A percentile compares a stretch with the other conserved stretches of the same genome.
Conservation (phyloP, 371 early-diverging fungal species). For the Mucor mucedo region DNA sequence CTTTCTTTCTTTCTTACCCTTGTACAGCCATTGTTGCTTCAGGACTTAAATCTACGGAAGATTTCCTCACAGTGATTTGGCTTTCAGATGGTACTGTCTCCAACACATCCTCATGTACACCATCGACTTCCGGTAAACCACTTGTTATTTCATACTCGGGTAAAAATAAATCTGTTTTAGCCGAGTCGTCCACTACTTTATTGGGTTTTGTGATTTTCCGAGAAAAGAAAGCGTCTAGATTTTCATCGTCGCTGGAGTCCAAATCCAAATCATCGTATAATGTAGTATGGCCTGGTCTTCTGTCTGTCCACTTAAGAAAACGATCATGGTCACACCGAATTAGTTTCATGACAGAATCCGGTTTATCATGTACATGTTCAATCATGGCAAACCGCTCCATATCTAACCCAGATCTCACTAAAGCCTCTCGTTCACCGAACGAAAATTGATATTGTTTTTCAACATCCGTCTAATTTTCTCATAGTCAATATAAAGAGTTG, state of each 20-base stretch:
- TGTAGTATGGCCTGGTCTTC: constrained; percentile 24
- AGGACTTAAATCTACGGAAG: constrained; percentile 22
- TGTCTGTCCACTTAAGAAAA: constrained; percentile 44
- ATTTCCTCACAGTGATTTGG: constrained; percentile 2
- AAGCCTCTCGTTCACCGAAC: constrained; percentile 59
- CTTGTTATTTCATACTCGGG: constrained; percentile 58
- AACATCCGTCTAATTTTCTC: constrained; percentile 36
- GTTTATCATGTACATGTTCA: constrained; percentile 54
- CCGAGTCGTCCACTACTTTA: constrained; percentile 41
- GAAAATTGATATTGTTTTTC: constrained; percentile 59
- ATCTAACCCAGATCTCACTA: constrained; percentile 54
- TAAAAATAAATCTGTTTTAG: constrained; percentile 53
- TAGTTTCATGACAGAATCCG: constrained; percentile 37
- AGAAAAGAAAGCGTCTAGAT: constrained; percentile 60
- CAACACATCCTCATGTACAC: constrained; percentile 21
- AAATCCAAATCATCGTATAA: constrained; percentile 53
- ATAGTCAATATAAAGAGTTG: neutral
- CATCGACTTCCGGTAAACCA: constrained; percentile 57
- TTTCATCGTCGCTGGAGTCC: constrained; percentile 57
- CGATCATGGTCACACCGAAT: constrained; percentile 38
- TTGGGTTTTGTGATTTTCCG: constrained; percentile 56
- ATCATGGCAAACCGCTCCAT: constrained; percentile 62
- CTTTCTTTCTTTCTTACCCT: constrained; percentile 14
- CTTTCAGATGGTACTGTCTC: constrained; percentile 2
- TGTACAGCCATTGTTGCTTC: constrained; percentile 11